Percentiles rank a stretch among this genome's conserved stretches.
Evolutionary conservation across 805 yeast species (phyloP).

Genomic region (Ogataea zsoltii): DNA sequence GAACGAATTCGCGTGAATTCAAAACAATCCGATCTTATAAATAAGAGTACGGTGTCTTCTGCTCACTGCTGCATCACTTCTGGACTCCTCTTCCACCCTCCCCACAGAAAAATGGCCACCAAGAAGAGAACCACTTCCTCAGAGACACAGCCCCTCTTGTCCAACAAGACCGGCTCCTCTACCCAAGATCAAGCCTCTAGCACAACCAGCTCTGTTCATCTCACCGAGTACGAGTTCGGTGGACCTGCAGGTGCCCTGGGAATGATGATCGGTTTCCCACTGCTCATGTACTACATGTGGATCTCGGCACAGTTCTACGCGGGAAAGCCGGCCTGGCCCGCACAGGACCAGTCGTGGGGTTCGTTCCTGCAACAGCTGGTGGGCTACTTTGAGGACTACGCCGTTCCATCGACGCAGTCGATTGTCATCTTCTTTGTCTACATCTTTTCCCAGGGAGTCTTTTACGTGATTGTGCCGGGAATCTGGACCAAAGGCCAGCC

Average conservation of each 20-base stretch:
- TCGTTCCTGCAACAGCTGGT: constrained; percentile 49
- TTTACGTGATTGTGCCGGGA: constrained; percentile 88
- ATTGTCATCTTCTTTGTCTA: constrained; percentile 74
- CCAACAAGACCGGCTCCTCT: neutral
- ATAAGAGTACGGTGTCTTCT: too few relatives aligned
- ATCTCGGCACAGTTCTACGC: constrained; percentile 77
- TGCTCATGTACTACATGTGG: constrained; percentile 97
- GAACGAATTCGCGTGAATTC: too few relatives aligned
- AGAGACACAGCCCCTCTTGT: neutral
- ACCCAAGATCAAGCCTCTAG: neutral
- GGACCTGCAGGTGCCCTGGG: constrained; percentile 87
- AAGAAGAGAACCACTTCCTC: neutral
- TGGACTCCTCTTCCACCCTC: too few relatives aligned
- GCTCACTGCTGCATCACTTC: too few relatives aligned
- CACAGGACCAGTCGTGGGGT: constrained; percentile 51
- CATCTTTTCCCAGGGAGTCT: constrained; percentile 63
- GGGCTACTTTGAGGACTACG: constrained; percentile 49
- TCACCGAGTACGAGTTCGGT: constrained; percentile 80
- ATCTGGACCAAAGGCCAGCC: constrained; percentile 96
- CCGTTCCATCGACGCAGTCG: constrained; percentile 58
- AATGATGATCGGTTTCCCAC: constrained; percentile 91
- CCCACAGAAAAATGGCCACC: constrained; percentile 1
- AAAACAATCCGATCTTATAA: too few relatives aligned
- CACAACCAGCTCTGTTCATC: neutral
- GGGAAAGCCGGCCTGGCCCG: constrained; percentile 74